phyloP scores from a whole-genome alignment of 345 rosid species.

The Populus ilicifolia region DNA sequence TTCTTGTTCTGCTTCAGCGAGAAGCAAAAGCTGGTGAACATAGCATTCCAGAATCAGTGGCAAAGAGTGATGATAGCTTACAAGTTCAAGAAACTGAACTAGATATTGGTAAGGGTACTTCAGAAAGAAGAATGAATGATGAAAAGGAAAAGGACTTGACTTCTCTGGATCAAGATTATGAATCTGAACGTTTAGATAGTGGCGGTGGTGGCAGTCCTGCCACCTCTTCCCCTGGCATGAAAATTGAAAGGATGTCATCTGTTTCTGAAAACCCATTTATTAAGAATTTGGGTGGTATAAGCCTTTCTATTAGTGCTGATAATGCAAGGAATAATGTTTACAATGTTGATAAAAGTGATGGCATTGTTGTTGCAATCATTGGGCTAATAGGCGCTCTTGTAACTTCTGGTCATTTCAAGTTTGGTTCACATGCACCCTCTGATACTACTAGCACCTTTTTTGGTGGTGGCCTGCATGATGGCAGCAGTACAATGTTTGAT shows the following conservation, averaged over 20 bases:
- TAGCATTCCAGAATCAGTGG: conserved; percentile 31
- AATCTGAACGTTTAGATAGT: conserved; percentile 30
- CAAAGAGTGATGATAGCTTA: conserved; percentile 33
- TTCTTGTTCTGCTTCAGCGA: conserved; percentile 90
- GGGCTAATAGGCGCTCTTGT: conserved; percentile 84
- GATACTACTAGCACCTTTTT: conserved; percentile 60
- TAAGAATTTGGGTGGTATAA: conserved; percentile 86
- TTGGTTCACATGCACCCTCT: conserved; percentile 48
- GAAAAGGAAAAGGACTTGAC: conserved; percentile 35
- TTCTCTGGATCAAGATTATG: conserved; percentile 36
- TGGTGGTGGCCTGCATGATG: conserved; percentile 62
- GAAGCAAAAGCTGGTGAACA: conserved; percentile 88
- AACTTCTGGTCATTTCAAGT: conserved; percentile 67
- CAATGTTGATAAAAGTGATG: conserved; percentile 83
- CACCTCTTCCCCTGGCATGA: conserved; percentile 35
- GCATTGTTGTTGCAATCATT: conserved; percentile 84
- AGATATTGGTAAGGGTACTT: conserved; percentile 25
- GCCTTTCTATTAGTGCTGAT: conserved; percentile 87
- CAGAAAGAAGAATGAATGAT: conserved; percentile 43
- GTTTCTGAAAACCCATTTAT: conserved; percentile 51
- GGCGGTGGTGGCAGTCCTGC: conserved; percentile 30
- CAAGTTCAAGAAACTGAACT: conserved; percentile 38
- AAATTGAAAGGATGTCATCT: conserved; percentile 55
- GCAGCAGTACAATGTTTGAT: conserved; percentile 83
- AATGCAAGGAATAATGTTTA: conserved; percentile 93